Conservation (phyloP, 106 monocot species). For the Xerophyta viscosa region DNA sequence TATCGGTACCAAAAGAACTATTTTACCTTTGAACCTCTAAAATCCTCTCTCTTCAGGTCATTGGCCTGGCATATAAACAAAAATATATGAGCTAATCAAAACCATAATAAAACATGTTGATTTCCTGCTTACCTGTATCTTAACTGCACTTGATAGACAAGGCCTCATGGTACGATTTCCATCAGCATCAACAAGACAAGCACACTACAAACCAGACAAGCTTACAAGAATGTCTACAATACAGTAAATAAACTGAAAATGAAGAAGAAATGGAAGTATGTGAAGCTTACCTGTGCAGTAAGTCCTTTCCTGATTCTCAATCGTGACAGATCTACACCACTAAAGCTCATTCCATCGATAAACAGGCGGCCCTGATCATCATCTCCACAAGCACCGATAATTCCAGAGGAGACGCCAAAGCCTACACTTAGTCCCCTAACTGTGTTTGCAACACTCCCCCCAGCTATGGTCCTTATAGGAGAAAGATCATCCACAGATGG, state of each 20-base stretch:
- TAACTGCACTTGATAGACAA: constrained; percentile 68
- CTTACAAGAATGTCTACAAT: not conserved
- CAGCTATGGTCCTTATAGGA: constrained; percentile 66
- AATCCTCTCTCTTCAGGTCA: constrained; percentile 71
- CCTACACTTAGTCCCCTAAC: constrained; percentile 68
- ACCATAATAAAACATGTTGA: not conserved
- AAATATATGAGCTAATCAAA: too few relatives aligned
- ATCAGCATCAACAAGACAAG: constrained; percentile 80
- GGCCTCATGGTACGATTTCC: constrained; percentile 95
- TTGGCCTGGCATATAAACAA: constrained; percentile 32
- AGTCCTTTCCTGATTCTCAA: constrained; percentile 67
- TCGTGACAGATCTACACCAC: constrained; percentile 73
- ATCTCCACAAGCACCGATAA: constrained; percentile 86
- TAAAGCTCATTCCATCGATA: constrained; percentile 44
- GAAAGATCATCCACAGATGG: constrained; percentile 25
- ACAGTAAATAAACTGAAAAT: not conserved
- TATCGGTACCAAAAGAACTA: too few relatives aligned
- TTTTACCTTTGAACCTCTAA: constrained; percentile 67
- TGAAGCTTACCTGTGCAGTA: constrained; percentile 55
- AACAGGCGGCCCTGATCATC: constrained; percentile 69
- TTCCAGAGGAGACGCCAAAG: constrained; percentile 73
- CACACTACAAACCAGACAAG: constrained; percentile 45
- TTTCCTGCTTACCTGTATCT: constrained; percentile 48
- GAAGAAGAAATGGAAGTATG: not conserved
- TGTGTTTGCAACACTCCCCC: constrained; percentile 89